Evolutionary conservation across 2,329 filamentous ascomycete species (phyloP), one percentile per base, ranked within the genome.

Genomic region (Ceratocystis harringtonii): DNA sequence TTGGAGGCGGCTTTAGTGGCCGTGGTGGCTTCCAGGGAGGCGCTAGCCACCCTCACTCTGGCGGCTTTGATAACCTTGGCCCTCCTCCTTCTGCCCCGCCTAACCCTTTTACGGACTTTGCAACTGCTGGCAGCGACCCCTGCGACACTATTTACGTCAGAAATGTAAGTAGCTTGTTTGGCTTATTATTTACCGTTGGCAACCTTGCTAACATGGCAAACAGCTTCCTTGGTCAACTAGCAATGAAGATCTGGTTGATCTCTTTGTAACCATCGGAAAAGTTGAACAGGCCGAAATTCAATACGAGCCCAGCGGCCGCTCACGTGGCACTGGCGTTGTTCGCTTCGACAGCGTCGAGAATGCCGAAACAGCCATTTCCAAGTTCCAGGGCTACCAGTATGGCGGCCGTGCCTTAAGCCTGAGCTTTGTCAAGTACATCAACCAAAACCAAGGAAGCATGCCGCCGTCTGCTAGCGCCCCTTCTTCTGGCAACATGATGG

Each of bases 231-330:
- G 94, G 94, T 97, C 94, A 32, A 99, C 94, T 17, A 96, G 92
- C 79, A 97, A 99, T 73, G 94, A 99, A 69, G 94, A 99, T 75
- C 80, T 99, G 30, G 85, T 97, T 66, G 94, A 99, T 74, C 82
- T 99, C 22, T 99, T 99, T 79, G 92, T 89, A 19, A 99, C 94
- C 10, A 99, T 99, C 72, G 94, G 94, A 69, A 96, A 96, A 75
- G 94, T 99, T 67, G 91, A 96, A 72, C 91, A 94, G 72, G 94
- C 94, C n/a, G 94, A 99, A 77, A 97, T 99, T 66, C 94, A 99
- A 76, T 97, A 99, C 73, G 94, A 99, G 75, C 88, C 90, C 3
- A 97, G 95, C 72, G 94, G 94, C 58, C 89, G 94, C 71, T 99
- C 94, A 68, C 88, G 91, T 69, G 94, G 94, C 69, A 94, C 89